These are phyloP conservation scores for Saccharomyces hybrid DNA, from an alignment of 1,139 yeast genomes.

Conservation along the genomic window DNA sequence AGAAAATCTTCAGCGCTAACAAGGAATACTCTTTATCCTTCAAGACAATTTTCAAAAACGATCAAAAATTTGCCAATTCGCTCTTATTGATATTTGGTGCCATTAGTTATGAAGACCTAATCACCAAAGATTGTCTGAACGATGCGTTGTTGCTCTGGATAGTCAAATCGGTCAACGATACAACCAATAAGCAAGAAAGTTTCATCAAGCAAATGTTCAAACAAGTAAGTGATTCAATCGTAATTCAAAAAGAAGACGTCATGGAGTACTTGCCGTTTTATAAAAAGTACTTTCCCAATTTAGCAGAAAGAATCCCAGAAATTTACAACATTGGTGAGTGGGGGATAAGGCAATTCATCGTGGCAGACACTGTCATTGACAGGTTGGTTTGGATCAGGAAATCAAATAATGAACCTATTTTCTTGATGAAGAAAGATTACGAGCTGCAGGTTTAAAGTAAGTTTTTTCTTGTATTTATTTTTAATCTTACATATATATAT, in stretches of 20 bases:
- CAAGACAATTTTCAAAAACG: slow-evolving; percentile 51
- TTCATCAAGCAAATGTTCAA: slow-evolving; percentile 46
- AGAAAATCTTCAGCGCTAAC: slow-evolving; percentile 36
- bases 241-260: slow-evolving; percentile 44
- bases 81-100: slow-evolving; percentile 52
- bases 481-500: neutral
- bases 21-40: slow-evolving; percentile 42
- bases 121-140: slow-evolving; percentile 43
- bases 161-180: slow-evolving; percentile 47
- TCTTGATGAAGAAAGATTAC: slow-evolving; percentile 18
- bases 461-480: neutral
- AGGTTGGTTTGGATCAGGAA: slow-evolving; percentile 52
- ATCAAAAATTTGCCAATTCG: slow-evolving; percentile 48
- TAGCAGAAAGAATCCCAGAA: slow-evolving; percentile 52
- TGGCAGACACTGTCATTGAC: slow-evolving; percentile 58
- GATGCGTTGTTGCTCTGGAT: slow-evolving; percentile 59
- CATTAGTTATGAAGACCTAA: slow-evolving; percentile 44
- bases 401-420: slow-evolving; percentile 52
- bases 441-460: neutral
- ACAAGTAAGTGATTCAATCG: slow-evolving; percentile 35
- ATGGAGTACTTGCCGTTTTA: slow-evolving; percentile 49
- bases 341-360: slow-evolving; percentile 52
- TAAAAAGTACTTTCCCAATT: slow-evolving; percentile 47
- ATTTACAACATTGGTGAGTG: slow-evolving; percentile 54
- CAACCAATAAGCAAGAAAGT: slow-evolving; percentile 28